phyloP scores from a whole-genome alignment of 1,139 yeast genomes.

The Geotrichum bryndzae region DNA sequence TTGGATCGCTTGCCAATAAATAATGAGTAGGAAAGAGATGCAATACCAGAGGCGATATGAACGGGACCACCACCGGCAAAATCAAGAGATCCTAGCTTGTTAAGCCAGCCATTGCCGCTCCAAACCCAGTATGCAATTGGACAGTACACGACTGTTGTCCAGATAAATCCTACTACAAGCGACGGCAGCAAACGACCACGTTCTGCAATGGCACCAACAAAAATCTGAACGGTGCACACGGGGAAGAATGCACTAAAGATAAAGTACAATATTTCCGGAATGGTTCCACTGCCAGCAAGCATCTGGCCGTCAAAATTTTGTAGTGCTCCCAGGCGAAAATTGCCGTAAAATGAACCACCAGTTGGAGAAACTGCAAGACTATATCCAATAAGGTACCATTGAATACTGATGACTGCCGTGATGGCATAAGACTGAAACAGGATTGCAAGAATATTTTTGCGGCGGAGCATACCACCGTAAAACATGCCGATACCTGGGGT shows the following conservation, averaged over 20 bases:
- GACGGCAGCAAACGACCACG: conserved; percentile 86
- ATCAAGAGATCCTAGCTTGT: conserved; percentile 81
- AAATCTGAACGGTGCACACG: conserved; percentile 82
- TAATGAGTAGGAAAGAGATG: conserved; percentile 79
- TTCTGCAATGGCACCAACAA: conserved; percentile 91
- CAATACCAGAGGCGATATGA: conserved; percentile 84
- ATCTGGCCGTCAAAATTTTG: conserved; percentile 51
- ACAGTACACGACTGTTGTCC: conserved; percentile 92
- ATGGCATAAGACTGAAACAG: conserved; percentile 72
- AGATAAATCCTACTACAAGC: conserved; percentile 70
- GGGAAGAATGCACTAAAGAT: conserved; percentile 86
- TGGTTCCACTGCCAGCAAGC: conserved; percentile 47
- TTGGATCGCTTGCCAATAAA: conserved; percentile 71
- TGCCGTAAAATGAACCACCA: conserved; percentile 76
- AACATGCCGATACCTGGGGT: conserved; percentile 78
- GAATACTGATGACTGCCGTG: conserved; percentile 67
- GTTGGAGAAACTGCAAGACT: conserved; percentile 76
- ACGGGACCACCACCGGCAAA: conserved; percentile 99
- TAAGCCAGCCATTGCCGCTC: conserved; percentile 90
- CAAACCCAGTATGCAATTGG: conserved; percentile 94
- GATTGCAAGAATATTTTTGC: conserved; percentile 77
- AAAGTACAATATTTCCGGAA: conserved; percentile 82
- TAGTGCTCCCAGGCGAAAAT: conserved; percentile 74
- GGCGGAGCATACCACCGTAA: conserved; percentile 76
- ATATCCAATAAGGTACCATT: conserved; percentile 98